A percentile compares a stretch with the other conserved stretches of the same genome.
phyloP scores from a whole-genome alignment of 371 early-diverging fungal genomes.

The Umbelopsis sp. region DNA sequence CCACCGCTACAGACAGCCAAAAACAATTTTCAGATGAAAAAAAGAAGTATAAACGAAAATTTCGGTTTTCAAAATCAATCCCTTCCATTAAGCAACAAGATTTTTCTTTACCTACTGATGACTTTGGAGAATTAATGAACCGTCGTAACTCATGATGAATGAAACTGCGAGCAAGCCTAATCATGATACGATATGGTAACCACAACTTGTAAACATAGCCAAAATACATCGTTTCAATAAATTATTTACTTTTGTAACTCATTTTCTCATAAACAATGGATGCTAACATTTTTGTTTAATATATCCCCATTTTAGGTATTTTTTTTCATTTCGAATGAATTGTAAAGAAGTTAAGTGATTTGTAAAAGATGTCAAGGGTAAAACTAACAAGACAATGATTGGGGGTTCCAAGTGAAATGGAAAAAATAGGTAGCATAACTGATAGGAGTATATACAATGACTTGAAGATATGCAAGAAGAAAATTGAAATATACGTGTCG shows the following conservation, averaged over 20 bases:
- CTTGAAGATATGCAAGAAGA: background rate
- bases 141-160: background rate
- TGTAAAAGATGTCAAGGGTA: no score
- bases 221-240: no score
- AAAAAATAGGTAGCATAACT: background rate
- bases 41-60: background rate
- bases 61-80: background rate
- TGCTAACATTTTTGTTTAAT: background rate
- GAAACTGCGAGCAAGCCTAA: background rate
- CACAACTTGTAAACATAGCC: background rate
- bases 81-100: background rate
- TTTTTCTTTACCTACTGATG: background rate
- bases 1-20: background rate
- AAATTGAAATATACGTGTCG: background rate
- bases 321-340: background rate
- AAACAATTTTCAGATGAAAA: background rate
- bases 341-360: no score
- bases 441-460: conserved; percentile 12
- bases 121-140: conserved; percentile 12
- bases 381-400: background rate
- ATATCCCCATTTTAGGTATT: background rate
- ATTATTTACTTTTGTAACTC: no score
- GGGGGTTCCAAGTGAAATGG: background rate
- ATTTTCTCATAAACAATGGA: no score
- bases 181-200: no score